These are phyloP conservation scores for Solanum aculeatissimum DNA, from an alignment of 305 asterid species.

Conservation along the genomic window DNA sequence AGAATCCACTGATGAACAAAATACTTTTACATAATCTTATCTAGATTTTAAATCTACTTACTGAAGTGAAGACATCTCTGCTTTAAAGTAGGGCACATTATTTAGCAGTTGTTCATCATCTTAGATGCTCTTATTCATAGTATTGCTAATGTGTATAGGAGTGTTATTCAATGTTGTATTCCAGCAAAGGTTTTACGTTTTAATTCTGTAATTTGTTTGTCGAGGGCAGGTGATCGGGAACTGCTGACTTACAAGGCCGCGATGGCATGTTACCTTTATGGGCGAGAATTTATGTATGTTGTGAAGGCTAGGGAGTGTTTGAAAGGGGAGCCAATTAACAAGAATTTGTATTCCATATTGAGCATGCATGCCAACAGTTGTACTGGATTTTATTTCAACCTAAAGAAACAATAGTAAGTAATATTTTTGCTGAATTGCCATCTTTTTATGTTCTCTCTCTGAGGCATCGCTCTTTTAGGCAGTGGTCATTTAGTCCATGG, in stretches of 20 bases:
- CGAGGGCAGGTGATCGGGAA: not conserved
- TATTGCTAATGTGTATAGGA: not conserved
- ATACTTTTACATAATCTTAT: too few species aligned
- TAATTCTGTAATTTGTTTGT: not conserved
- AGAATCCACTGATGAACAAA: not conserved
- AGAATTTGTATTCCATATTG: constrained; percentile 41
- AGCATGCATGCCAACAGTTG: constrained; percentile 40
- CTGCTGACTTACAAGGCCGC: constrained; percentile 64
- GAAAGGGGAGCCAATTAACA: constrained; percentile 16
- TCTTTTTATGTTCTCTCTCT: not conserved
- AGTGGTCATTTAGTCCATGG: not conserved
- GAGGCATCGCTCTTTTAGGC: not conserved
- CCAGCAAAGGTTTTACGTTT: not conserved
- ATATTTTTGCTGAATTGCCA: not conserved
- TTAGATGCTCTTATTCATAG: not conserved
- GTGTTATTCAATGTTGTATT: not conserved
- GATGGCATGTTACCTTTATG: constrained; percentile 55
- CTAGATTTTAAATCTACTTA: not conserved
- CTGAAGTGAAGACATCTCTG: not conserved
- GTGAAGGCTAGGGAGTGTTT: constrained; percentile 25
- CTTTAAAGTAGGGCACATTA: not conserved
- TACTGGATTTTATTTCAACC: constrained; percentile 31
- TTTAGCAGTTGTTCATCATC: not conserved
- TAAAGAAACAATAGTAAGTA: not conserved
- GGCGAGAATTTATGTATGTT: constrained; percentile 42